Percentiles rank a stretch among this genome's conserved stretches.
Evolutionary conservation across 805 yeast genomes (phyloP).

Genomic region (Ogataea kodamae): DNA sequence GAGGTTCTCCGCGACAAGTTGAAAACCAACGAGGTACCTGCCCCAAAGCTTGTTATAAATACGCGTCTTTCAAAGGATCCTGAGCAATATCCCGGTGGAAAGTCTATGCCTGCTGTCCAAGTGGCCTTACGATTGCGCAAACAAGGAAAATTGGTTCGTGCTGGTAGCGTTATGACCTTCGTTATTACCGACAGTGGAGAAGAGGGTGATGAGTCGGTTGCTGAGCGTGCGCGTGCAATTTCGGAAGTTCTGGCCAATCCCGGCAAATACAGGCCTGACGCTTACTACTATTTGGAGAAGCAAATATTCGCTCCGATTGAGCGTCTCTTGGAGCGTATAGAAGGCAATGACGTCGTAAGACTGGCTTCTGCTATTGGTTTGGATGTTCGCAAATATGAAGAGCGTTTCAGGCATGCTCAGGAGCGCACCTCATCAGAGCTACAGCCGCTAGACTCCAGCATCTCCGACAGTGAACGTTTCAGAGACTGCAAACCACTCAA

Average conservation of each 20-base stretch:
- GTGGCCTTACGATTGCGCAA: constrained; percentile 79
- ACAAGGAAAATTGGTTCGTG: constrained; percentile 83
- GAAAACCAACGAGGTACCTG: constrained; percentile 56
- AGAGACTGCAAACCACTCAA: constrained; percentile 53
- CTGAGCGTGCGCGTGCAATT: constrained; percentile 81
- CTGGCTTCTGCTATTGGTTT: constrained; percentile 76
- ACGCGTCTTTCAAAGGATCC: constrained; percentile 92
- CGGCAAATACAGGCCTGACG: constrained; percentile 61
- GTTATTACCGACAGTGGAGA: constrained; percentile 57
- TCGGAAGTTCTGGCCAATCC: constrained; percentile 61
- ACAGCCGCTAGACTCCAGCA: constrained; percentile 76
- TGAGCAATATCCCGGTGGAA: constrained; percentile 72
- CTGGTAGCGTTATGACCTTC: constrained; percentile 87
- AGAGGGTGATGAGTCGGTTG: constrained; percentile 41
- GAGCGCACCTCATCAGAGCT: constrained; percentile 39
- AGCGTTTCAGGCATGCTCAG: constrained; percentile 40
- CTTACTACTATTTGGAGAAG: constrained; percentile 74
- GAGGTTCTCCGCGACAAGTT: constrained; percentile 57
- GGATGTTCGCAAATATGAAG: constrained; percentile 61
- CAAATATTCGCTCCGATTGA: constrained; percentile 91
- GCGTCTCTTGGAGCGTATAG: constrained; percentile 78
- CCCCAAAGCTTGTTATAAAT: constrained; percentile 71
- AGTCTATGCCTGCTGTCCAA: constrained; percentile 80
- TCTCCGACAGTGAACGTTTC: constrained; percentile 81
- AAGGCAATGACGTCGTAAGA: constrained; percentile 78